These are phyloP conservation scores for Xylona heveae DNA, from an alignment of 495 filamentous ascomycete species.

Conservation along the genomic window DNA sequence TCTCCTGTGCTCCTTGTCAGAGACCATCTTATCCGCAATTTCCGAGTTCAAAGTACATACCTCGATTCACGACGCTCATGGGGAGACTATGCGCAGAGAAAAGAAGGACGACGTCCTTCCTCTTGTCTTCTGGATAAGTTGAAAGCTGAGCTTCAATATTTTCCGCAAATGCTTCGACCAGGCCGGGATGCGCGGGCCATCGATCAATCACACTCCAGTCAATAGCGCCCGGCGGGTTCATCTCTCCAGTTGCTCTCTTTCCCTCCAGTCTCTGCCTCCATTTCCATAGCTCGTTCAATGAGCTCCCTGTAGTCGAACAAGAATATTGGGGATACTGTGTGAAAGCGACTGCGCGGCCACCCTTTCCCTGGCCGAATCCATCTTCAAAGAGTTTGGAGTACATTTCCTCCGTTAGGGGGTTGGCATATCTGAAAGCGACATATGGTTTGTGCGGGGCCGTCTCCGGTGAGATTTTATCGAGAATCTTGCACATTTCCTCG, in stretches of 20 bases:
- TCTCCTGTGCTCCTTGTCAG: conserved; percentile 34
- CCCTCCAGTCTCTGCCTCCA: conserved; percentile 79
- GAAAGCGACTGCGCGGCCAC: conserved; percentile 85
- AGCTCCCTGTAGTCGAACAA: conserved; percentile 95
- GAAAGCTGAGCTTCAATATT: conserved; percentile 71
- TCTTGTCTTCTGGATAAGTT: conserved; percentile 60
- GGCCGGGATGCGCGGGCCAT: conserved; percentile 78
- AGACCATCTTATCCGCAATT: background rate
- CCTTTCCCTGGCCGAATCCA: conserved; percentile 70
- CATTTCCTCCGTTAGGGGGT: conserved; percentile 85
- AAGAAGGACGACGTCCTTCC: conserved; percentile 61
- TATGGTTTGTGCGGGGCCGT: conserved; percentile 97
- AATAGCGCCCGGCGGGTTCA: conserved; percentile 41
- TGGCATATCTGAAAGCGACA: conserved; percentile 93
- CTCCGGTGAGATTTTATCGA: conserved; percentile 74
- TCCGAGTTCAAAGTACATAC: conserved; percentile 17
- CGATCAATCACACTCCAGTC: conserved; percentile 96
- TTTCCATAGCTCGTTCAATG: conserved; percentile 93
- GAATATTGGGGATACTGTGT: conserved; percentile 98
- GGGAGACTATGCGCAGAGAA: conserved; percentile 93
- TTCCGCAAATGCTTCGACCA: conserved; percentile 76
- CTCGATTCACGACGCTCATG: conserved; percentile 90
- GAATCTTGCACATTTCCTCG: conserved; percentile 82
- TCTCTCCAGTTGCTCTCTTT: conserved; percentile 29
- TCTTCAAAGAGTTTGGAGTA: conserved; percentile 64